These are phyloP conservation scores for Cantharellus anzutake DNA, from an alignment of 768 basidiomycete genomes.

Conservation along the genomic window DNA sequence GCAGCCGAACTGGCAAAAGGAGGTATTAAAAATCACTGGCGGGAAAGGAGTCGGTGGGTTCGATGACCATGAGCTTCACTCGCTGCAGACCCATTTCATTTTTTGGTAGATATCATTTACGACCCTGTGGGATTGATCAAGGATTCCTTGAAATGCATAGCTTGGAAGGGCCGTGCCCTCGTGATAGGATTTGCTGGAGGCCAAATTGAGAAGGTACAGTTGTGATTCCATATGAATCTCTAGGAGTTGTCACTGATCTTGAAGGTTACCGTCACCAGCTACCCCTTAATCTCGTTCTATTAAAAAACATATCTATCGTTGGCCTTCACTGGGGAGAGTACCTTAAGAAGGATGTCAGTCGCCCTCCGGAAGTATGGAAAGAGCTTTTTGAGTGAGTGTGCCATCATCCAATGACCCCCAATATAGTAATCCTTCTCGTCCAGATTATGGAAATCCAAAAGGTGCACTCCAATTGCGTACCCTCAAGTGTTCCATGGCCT, in stretches of 20 bases:
- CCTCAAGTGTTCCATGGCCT: conserved; percentile 44
- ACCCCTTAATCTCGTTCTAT: conserved; percentile 52
- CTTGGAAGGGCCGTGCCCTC: conserved; percentile 81
- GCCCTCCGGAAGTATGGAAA: conserved; percentile 50
- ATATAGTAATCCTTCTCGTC: background rate
- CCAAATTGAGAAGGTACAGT: conserved; percentile 54
- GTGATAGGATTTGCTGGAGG: conserved; percentile 91
- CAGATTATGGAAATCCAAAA: conserved; percentile 50
- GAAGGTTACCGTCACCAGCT: conserved; percentile 26
- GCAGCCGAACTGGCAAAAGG: conserved; percentile 67
- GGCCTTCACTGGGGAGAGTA: conserved; percentile 85
- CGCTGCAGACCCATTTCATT: background rate
- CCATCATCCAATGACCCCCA: background rate
- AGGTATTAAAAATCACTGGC: conserved; percentile 63
- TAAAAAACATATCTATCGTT: conserved; percentile 71
- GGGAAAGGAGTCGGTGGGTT: conserved; percentile 55
- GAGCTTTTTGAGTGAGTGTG: conserved; percentile 39
- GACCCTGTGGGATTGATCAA: conserved; percentile 72
- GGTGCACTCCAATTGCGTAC: conserved; percentile 52
- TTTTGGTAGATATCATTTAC: conserved; percentile 39
- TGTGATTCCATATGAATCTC: background rate
- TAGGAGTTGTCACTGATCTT: background rate
- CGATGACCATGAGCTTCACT: background rate
- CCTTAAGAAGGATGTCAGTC: conserved; percentile 45
- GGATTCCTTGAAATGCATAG: conserved; percentile 84